These are phyloP conservation scores for Leishmania tarentolae DNA, from an alignment of 208 protist genomes.

Conservation along the genomic window DNA sequence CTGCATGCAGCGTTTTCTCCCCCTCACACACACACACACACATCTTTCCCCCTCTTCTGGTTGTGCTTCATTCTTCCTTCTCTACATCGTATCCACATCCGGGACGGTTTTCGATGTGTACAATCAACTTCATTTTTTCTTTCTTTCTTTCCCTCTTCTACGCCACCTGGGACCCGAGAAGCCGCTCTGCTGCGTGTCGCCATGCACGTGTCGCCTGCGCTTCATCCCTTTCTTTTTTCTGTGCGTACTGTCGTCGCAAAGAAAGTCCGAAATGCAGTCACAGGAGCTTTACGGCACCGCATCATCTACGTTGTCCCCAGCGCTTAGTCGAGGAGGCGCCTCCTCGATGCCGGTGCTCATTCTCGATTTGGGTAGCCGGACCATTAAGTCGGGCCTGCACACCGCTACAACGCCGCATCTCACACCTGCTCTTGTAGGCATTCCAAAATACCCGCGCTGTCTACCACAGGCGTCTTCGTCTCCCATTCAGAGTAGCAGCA, in stretches of 20 bases:
- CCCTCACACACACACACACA: background rate
- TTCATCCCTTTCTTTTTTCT: background rate
- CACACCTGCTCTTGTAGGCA: constrained; percentile 41
- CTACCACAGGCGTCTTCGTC: background rate
- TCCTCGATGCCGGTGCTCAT: constrained; percentile 26
- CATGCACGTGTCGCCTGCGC: background rate
- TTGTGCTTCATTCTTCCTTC: background rate
- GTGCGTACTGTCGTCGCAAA: background rate
- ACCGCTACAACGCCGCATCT: constrained; percentile 25
- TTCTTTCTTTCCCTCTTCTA: background rate
- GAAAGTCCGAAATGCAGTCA: background rate
- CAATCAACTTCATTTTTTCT: background rate
- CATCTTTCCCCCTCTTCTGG: background rate
- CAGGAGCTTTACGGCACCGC: background rate
- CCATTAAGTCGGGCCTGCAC: constrained; percentile 44
- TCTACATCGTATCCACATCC: background rate
- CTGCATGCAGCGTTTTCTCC: background rate
- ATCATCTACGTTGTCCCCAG: background rate
- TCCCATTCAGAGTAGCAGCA: background rate
- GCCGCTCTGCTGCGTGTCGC: background rate
- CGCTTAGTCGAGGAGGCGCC: background rate
- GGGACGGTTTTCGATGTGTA: background rate
- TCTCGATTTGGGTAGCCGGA: constrained; percentile 56
- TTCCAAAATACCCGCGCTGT: constrained; percentile 44
- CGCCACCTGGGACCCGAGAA: background rate